Evolutionary conservation across 371 early-diverging fungal genomes (phyloP).

Genomic region (Rhizomucor miehei): DNA sequence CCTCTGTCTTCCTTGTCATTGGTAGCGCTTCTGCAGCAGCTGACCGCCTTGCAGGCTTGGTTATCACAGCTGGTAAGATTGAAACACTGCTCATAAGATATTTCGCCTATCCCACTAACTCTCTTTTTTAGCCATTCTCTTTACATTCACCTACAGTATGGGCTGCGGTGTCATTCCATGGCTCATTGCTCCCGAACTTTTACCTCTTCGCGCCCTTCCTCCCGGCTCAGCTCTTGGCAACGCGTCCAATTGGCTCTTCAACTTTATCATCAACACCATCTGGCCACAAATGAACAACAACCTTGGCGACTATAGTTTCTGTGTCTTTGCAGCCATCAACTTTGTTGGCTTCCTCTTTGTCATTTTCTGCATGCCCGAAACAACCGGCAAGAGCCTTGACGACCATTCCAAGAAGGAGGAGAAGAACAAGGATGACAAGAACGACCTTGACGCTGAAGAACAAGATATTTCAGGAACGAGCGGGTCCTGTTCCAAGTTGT

Average conservation of each 20-base stretch:
- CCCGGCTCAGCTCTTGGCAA: constrained; percentile 46
- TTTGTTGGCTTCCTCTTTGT: constrained; percentile 41
- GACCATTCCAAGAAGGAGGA: no score
- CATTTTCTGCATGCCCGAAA: constrained; percentile 40
- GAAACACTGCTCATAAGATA: background rate
- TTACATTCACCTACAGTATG: constrained; percentile 37
- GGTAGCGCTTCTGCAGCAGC: constrained; percentile 29
- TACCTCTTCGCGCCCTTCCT: constrained; percentile 42
- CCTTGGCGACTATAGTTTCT: constrained; percentile 34
- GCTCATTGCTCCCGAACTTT: constrained; percentile 47
- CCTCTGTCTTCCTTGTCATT: constrained; percentile 36
- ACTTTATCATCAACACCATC: constrained; percentile 41
- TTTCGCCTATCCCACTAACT: background rate
- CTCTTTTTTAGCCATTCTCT: constrained; percentile 22
- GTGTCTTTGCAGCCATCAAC: constrained; percentile 42
- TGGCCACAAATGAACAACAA: constrained; percentile 38
- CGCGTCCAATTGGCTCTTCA: constrained; percentile 41
- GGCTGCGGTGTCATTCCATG: constrained; percentile 54
- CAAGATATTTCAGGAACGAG: background rate
- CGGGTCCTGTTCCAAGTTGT: background rate
- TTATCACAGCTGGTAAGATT: constrained; percentile 25
- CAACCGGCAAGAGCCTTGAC: constrained; percentile 39
- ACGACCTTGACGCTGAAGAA: no score
- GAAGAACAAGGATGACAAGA: no score
- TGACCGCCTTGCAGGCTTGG: constrained; percentile 24